Base-by-base conservation (phyloP, 805 yeast genomes). In the Maudiozyma saulgeensis region DNA sequence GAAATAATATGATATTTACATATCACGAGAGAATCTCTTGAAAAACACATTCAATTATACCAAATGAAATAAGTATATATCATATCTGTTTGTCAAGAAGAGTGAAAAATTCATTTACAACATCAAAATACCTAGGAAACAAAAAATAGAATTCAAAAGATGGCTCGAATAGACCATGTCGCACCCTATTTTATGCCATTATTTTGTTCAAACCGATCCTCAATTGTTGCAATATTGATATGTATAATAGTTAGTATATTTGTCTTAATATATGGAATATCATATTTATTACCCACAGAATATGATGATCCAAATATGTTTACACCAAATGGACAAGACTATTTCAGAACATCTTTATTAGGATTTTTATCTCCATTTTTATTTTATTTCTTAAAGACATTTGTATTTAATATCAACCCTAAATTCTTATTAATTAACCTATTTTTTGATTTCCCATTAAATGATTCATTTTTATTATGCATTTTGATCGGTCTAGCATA, bases 401-500 rank as follows among this genome's bases (percentile, higher is more conserved):
- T 62, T 32, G 41, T 64, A 8, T 56, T 64, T 39, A 60, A 59
- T 41, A 44, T 64, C 6, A 64, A 64, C 42, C 50, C 62, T 4
- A 57, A 62, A 54, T 48, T 60, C 12, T 52, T 67, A 41, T 55
- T 69, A 6, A 43, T 62, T 6, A 62, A 67, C 11, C 39, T 71
- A 3, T 46, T 69, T 42, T 51, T 59, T 13, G 64, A 64, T 48
- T 63, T 61, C 50, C 60, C 62, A 6, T 41, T 68, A 18, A 65
- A 71, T 53, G 68, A 68, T 44, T 64, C 68, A 68, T 55, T 68
- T 41, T 61, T 66, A 51, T 63, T 72, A 38, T 50, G 67, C 37
- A 64, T 71, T 2, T 49, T 72, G 7, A 55, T 69, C 16, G 58
- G 67, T 15, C 52, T 70, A 47, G 73, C 76, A 25, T 69, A 68